These are phyloP conservation scores for Wickerhamomyces mucosus DNA, from an alignment of 805 yeast species.

Conservation along the genomic window DNA sequence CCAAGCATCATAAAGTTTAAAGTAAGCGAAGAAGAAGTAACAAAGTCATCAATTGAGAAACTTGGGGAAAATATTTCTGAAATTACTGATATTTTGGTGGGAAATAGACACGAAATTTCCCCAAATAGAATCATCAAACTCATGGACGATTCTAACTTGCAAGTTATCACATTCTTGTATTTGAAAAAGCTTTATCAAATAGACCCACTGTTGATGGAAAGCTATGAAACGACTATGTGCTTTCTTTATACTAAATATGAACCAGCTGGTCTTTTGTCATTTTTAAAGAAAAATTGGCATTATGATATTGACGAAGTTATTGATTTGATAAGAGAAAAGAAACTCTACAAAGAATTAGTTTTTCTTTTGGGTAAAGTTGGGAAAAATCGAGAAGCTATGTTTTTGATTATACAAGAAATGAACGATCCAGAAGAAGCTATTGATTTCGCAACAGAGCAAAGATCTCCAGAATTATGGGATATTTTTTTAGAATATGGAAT, in stretches of 20 bases:
- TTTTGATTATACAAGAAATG: slow-evolving; percentile 64
- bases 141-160: slow-evolving; percentile 31
- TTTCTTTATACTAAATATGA: slow-evolving; percentile 56
- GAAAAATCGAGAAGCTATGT: slow-evolving; percentile 64
- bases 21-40: slow-evolving; percentile 28
- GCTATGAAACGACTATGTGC: slow-evolving; percentile 61
- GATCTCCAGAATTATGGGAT: slow-evolving; percentile 76
- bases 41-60: slow-evolving; percentile 24
- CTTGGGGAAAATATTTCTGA: slow-evolving; percentile 26
- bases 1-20: slow-evolving; percentile 41
- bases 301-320: slow-evolving; percentile 67
- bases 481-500: slow-evolving; percentile 62
- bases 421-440: slow-evolving; percentile 78
- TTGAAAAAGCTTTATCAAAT: slow-evolving; percentile 45
- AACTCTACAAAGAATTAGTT: slow-evolving; percentile 62
- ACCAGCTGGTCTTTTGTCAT: slow-evolving; percentile 43
- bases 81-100: slow-evolving; percentile 46
- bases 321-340: slow-evolving; percentile 44
- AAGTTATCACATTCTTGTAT: slow-evolving; percentile 52
- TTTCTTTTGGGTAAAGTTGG: slow-evolving; percentile 79
- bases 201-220: slow-evolving; percentile 46
- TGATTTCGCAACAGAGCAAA: slow-evolving; percentile 57
- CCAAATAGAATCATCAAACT: slow-evolving; percentile 42
- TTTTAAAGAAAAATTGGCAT: slow-evolving; percentile 47
- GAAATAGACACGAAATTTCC: slow-evolving; percentile 53